Evolutionary conservation across 1,284 basidiomycete genomes (phyloP).

Genomic region (Microbotryomycetes sp.): DNA sequence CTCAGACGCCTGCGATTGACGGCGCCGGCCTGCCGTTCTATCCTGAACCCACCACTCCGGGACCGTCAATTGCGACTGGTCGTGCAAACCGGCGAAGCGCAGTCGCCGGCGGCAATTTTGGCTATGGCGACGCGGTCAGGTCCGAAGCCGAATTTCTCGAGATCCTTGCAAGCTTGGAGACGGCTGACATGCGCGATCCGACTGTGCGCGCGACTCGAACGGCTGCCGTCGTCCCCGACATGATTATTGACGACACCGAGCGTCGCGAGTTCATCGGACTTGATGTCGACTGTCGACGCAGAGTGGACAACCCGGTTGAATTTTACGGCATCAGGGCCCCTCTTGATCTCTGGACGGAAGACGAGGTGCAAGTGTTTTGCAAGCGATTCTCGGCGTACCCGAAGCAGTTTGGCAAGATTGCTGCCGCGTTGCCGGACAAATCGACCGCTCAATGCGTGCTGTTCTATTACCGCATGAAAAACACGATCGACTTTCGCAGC

Average conservation of each 20-base stretch:
- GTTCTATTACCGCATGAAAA: constrained; percentile 94
- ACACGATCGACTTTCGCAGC: constrained; percentile 77
- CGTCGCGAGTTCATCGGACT: constrained; percentile 48
- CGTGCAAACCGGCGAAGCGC: constrained; percentile 30
- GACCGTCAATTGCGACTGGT: constrained; percentile 18
- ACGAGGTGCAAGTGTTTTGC: constrained; percentile 72
- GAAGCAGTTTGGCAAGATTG: constrained; percentile 87
- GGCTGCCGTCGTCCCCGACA: constrained; percentile 84
- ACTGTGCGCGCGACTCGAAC: constrained; percentile 77
- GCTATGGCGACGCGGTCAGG: constrained; percentile 71
- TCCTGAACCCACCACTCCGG: constrained; percentile 29
- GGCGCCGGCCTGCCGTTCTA: constrained; percentile 27
- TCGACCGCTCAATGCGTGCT: constrained; percentile 80
- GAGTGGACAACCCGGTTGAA: constrained; percentile 65
- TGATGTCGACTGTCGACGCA: constrained; percentile 72
- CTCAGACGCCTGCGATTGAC: constrained; percentile 31
- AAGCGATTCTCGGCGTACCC: constrained; percentile 76
- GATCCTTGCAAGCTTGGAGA: constrained; percentile 85
- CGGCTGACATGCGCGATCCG: constrained; percentile 86
- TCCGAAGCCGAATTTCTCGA: constrained; percentile 97
- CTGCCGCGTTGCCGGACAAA: constrained; percentile 74
- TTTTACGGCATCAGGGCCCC: constrained; percentile 67
- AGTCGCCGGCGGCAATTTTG: constrained; percentile 3
- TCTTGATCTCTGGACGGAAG: constrained; percentile 60
- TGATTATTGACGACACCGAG: constrained; percentile 62